Base-by-base conservation (phyloP, 2,329 filamentous ascomycete genomes). In the Xylariaceae sp. region DNA sequence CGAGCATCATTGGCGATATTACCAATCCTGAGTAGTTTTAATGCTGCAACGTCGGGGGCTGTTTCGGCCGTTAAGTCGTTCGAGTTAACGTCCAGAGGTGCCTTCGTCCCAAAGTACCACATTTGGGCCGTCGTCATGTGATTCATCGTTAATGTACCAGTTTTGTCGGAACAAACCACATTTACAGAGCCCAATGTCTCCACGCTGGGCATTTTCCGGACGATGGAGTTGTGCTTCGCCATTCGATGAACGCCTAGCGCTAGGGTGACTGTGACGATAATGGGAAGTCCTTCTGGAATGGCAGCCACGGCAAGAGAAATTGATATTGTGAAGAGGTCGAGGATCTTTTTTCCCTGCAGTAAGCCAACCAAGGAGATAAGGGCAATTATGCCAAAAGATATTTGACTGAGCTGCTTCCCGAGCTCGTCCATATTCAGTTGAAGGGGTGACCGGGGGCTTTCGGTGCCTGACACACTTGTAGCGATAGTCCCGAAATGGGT, bases 161-260 rank as follows among this genome's bases (percentile, higher is more conserved):
- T 98, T 71, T 98, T 98, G 73, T 98, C 93, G 56, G 90, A 96
- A 71, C 94, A 98, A 6, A 98, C 89, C n/a, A 98, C 91, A 60
- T 97, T 98, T 48, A 98, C 93, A n/a, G 91, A 96, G 7, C 94
- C 94, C 5, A 98, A 72, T 1, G 93, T 98, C 66, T 98, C 93
- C 7, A 98, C 94, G 66, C 93, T 97, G 19, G 94, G 94, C 69
- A 98, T 85, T 62, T 88, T 85, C 55, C 93, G 86, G 49, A 98
- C 92, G 64, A 98, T 98, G 7, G 93, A 93, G 64, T 95, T 88
- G 58, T 92, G 83, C 61, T 84, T 89, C 49, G 93, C 94, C 93
- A 98, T 98, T 47, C 93, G 84, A 60, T 98, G 81, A 7, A 98
- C 94, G 12, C 93, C 94, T 12, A 98, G 76, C 32, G 93, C 93